Evolutionary conservation across 139 green algal species (phyloP).

Genomic region (Trebouxia sp.): DNA sequence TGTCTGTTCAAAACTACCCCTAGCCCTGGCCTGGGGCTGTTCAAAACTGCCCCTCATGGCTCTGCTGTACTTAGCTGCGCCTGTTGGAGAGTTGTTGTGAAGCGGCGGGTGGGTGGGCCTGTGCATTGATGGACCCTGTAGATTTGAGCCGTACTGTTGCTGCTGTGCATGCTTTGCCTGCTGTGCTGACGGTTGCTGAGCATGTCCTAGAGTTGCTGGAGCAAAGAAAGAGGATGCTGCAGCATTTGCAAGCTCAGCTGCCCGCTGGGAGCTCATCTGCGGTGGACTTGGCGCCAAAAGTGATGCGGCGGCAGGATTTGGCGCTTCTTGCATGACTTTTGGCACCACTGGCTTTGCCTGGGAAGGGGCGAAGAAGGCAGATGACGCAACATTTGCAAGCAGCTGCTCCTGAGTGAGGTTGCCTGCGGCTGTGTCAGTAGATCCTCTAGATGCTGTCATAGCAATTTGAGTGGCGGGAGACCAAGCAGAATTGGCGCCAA

Average conservation of each 20-base stretch:
- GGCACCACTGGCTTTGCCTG: background rate
- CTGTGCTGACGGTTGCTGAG: no score
- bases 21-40: background rate
- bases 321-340: no score
- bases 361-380: background rate
- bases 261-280: background rate
- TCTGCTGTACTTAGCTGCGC: background rate
- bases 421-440: background rate
- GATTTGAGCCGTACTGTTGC: background rate
- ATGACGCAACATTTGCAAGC: conserved; percentile 2
- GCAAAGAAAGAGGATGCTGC: conserved; percentile 1
- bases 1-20: background rate
- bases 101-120: background rate
- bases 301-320: background rate
- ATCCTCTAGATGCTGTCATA: background rate
- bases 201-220: no score
- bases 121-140: background rate
- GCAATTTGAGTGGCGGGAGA: background rate
- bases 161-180: background rate
- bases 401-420: background rate
- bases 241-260: background rate
- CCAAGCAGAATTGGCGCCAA: background rate
- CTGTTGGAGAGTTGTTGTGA: background rate
- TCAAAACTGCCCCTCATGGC: background rate
- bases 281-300: no score